Percentiles rank a stretch among this genome's conserved stretches.
Evolutionary conservation across 352 stramenopile genomes (phyloP).

Genomic region (Pythium volutum): DNA sequence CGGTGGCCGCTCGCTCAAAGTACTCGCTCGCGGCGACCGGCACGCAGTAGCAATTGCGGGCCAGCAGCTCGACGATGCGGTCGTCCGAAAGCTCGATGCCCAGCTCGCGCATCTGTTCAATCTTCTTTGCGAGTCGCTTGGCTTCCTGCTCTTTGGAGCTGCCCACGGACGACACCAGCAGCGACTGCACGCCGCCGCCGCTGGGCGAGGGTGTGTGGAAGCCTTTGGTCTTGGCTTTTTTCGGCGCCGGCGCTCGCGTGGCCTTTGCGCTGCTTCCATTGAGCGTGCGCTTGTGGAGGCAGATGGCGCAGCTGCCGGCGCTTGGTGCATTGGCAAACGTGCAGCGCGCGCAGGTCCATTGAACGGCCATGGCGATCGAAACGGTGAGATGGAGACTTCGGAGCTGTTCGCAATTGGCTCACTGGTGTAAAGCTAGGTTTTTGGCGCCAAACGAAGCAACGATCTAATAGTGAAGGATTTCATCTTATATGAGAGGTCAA

Average conservation of each 20-base stretch:
- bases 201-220: background rate
- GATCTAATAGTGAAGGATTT: conserved; percentile 1
- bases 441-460: conserved; percentile 19
- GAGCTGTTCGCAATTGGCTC: conserved; percentile 1
- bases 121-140: conserved; percentile 55
- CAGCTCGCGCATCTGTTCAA: conserved; percentile 72
- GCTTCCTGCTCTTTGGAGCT: conserved; percentile 65
- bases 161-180: conserved; percentile 55
- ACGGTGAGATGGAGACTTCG: background rate
- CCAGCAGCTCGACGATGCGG: conserved; percentile 52
- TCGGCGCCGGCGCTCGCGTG: conserved; percentile 12
- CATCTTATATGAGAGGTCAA: conserved; percentile 12
- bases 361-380: background rate
- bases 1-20: conserved; percentile 55
- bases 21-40: conserved; percentile 63
- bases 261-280: background rate
- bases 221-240: conserved; percentile 14
- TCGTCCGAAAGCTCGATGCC: conserved; percentile 61
- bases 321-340: conserved; percentile 64
- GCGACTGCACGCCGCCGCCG: conserved; percentile 25
- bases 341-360: conserved; percentile 68
- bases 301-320: conserved; percentile 56
- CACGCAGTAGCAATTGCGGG: conserved; percentile 76
- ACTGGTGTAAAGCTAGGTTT: background rate
- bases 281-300: conserved; percentile 24